A percentile compares a stretch with the other conserved stretches of the same genome.
phyloP scores from a whole-genome alignment of 192 early-diverging fungal genomes.

The Coemansia sp. region DNA sequence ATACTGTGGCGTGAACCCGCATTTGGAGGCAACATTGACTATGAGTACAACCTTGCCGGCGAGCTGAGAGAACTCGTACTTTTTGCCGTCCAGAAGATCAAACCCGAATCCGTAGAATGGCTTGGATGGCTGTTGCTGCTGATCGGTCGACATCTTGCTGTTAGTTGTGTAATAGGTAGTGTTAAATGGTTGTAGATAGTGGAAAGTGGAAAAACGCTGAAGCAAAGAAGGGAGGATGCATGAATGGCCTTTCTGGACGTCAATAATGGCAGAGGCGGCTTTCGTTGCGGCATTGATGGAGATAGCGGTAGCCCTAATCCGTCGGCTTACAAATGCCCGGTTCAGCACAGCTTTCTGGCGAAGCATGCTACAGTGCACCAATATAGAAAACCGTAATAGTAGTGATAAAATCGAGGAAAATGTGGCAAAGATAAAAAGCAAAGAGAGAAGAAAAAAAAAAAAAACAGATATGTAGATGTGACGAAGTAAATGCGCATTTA shows the following conservation, averaged over 20 bases:
- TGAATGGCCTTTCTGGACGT: neutral
- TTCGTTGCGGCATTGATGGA: neutral
- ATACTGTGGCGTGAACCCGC: constrained; percentile 86
- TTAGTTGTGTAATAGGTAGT: constrained; percentile 2
- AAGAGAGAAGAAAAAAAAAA: constrained; percentile 13
- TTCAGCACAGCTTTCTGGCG: neutral
- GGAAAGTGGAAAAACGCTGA: constrained; percentile 7
- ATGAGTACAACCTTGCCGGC: constrained; percentile 78
- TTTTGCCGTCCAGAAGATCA: constrained; percentile 56
- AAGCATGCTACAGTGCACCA: neutral
- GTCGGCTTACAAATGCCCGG: neutral
- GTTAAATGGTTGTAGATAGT: constrained; percentile 7
- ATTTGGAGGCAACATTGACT: constrained; percentile 91
- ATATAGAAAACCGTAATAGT: constrained; percentile 6
- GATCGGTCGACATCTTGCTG: neutral
- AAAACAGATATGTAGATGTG: constrained; percentile 9
- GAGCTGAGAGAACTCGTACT: constrained; percentile 59
- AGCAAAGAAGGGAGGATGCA: neutral
- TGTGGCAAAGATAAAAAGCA: neutral
- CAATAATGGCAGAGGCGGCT: neutral
- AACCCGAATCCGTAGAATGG: constrained; percentile 59
- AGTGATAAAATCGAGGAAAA: constrained; percentile 4
- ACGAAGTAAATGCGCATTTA: neutral
- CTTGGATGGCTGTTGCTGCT: constrained; percentile 2
- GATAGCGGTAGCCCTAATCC: constrained; percentile 6